Base-by-base conservation (phyloP, 768 basidiomycete genomes). In the Suillus fuscotomentosus region DNA sequence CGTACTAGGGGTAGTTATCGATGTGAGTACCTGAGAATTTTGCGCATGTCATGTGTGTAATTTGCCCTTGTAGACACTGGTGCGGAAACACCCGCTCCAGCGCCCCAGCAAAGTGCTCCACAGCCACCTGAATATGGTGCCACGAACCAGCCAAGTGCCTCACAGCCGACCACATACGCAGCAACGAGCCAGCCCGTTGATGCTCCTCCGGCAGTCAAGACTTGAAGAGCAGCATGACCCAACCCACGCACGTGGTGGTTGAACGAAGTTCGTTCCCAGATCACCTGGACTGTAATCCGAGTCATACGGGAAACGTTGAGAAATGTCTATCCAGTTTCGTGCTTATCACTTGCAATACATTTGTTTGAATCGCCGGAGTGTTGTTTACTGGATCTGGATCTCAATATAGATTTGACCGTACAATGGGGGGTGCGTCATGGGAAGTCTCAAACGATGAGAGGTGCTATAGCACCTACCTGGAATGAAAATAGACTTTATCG, bases 1-100 rank as follows among this genome's bases (percentile, higher is more conserved):
- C 92, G 89, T 71, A 90, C 90, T 27, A 73, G 70, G 10, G 90
- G 88, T 24, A 87, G 87, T 42, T 93, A 85, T 80, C 73, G 79
- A 53, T 93, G 90, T 91, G 70, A 70, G 90, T 84, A 20, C 27
- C 39, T 53, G 34, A 47, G 31, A 55, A 61, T 24, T 9, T 36
- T 50, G 60, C 31, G 24, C 6, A 31, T 36, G 48, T 14, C 55
- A 22, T 13, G 27, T 48, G 39, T 31, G 7, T 50, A 45, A 39
- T 50, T 55, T 42, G n/a, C 31, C 45, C 61, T 15, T 43, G 20
- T 57, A 74, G 73, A 75, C 59, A 60, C 70, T 53, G 73, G 72
- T 10, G 72, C 71, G 43, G 74, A 67, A 15, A 61, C 69, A 20
- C 72, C 68, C 43, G 70, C 70, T 51, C 68, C 70, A 5, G 51